phyloP scores from a whole-genome alignment of 768 basidiomycete genomes.

The Porpolomopsis calyptriformis region DNA sequence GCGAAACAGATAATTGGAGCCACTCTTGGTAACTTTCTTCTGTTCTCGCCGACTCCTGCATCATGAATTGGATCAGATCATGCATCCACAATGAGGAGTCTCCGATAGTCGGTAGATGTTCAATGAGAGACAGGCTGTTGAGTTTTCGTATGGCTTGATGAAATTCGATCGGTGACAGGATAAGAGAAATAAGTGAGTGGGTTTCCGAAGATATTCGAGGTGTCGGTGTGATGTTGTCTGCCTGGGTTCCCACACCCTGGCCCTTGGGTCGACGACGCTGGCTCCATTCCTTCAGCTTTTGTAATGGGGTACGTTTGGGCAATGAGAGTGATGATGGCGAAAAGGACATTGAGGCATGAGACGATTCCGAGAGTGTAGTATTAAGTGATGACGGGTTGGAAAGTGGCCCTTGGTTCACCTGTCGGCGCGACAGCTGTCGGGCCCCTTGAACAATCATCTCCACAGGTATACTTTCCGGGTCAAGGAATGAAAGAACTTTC shows the following conservation, averaged over 20 bases:
- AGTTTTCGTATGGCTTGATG: not conserved
- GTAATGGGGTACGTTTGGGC: no score
- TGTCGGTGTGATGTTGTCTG: not conserved
- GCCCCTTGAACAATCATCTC: not conserved
- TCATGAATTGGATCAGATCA: not conserved
- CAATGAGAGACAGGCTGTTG: not conserved
- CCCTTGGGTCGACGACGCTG: no score
- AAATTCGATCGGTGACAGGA: not conserved
- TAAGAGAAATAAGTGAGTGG: not conserved
- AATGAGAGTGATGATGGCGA: no score
- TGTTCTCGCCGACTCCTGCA: not conserved
- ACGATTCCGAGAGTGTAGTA: no score
- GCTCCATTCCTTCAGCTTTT: no score
- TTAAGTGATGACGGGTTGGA: no score
- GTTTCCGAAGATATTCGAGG: not conserved
- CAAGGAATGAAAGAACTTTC: conserved; percentile 1
- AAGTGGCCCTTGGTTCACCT: no score
- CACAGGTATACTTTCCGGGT: conserved; percentile 1
- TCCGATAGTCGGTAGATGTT: not conserved
- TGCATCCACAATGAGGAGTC: not conserved
- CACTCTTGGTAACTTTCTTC: not conserved
- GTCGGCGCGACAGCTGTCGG: not conserved
- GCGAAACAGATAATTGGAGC: not conserved
- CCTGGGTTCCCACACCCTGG: no score
- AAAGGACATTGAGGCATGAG: no score